These are phyloP conservation scores for Pythium sukuiense DNA, from an alignment of 352 stramenopile genomes.

Conservation along the genomic window DNA sequence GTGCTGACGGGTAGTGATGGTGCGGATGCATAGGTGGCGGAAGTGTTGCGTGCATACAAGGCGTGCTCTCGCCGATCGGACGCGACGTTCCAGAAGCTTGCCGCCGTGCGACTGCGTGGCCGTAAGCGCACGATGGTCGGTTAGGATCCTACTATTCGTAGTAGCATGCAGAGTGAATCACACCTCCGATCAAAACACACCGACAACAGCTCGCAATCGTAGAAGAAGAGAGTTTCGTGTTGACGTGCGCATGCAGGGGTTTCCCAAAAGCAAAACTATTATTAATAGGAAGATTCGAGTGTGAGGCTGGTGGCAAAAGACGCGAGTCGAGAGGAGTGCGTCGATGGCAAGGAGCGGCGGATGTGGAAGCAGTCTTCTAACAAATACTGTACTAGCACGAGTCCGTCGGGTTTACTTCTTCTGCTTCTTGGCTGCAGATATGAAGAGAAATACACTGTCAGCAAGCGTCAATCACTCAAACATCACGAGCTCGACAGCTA, in stretches of 20 bases:
- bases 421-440: conserved; percentile 59
- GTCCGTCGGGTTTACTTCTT: conserved; percentile 39
- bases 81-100: conserved; percentile 84
- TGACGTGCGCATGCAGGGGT: background rate
- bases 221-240: background rate
- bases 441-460: conserved; percentile 8
- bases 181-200: background rate
- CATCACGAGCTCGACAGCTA: background rate
- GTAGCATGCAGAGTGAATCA: background rate
- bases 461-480: background rate
- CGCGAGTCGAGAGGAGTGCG: background rate
- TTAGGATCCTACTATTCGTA: conserved; percentile 46
- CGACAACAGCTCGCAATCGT: background rate
- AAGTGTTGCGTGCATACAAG: conserved; percentile 87
- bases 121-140: conserved; percentile 92
- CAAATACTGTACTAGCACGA: conserved; percentile 29
- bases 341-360: background rate
- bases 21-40: conserved; percentile 46
- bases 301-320: background rate
- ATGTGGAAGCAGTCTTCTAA: conserved; percentile 25
- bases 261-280: conserved; percentile 5
- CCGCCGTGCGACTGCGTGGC: conserved; percentile 84
- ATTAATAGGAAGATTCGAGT: background rate
- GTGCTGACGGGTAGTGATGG: conserved; percentile 6
- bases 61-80: conserved; percentile 73